Percentiles rank a stretch among this genome's conserved stretches.
Evolutionary conservation across 805 yeast species (phyloP).

Genomic region (Naumovozyma baii): DNA sequence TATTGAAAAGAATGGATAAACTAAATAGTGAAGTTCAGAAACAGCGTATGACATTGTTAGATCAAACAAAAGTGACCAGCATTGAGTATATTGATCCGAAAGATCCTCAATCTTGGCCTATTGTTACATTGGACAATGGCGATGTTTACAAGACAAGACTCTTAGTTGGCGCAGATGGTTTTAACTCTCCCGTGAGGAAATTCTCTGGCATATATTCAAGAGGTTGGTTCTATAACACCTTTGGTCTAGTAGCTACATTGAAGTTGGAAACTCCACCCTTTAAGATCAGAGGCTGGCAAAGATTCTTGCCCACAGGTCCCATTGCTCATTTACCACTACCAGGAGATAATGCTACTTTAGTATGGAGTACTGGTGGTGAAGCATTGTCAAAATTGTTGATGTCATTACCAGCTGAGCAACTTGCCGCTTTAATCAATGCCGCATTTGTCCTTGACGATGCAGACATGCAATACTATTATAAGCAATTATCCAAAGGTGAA

Average conservation of each 20-base stretch:
- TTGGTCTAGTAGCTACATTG: slow-evolving; percentile 89
- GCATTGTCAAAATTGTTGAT: slow-evolving; percentile 57
- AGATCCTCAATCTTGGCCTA: slow-evolving; percentile 57
- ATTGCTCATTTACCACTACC: slow-evolving; percentile 86
- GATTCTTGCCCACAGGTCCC: slow-evolving; percentile 88
- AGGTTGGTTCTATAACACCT: slow-evolving; percentile 85
- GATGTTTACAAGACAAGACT: slow-evolving; percentile 54
- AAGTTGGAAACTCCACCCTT: slow-evolving; percentile 63
- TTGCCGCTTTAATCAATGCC: slow-evolving; percentile 70
- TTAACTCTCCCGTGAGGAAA: slow-evolving; percentile 81
- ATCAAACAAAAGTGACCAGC: slow-evolving; percentile 55
- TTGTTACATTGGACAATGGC: slow-evolving; percentile 59
- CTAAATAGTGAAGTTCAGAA: slow-evolving; percentile 23
- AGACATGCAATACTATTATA: slow-evolving; percentile 65
- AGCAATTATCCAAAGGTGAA: slow-evolving; percentile 24
- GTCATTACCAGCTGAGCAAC: slow-evolving; percentile 49
- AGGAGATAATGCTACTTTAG: slow-evolving; percentile 76
- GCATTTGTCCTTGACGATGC: slow-evolving; percentile 70
- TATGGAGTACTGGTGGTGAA: slow-evolving; percentile 84
- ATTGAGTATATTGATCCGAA: slow-evolving; percentile 35
- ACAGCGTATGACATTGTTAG: slow-evolving; percentile 38
- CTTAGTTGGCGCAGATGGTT: slow-evolving; percentile 94
- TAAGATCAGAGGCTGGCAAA: slow-evolving; percentile 78
- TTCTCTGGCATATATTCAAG: slow-evolving; percentile 74
- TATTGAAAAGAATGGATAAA: slow-evolving; percentile 45